Base-by-base conservation (phyloP, 345 rosid genomes). In the Melastoma malabathricum region DNA sequence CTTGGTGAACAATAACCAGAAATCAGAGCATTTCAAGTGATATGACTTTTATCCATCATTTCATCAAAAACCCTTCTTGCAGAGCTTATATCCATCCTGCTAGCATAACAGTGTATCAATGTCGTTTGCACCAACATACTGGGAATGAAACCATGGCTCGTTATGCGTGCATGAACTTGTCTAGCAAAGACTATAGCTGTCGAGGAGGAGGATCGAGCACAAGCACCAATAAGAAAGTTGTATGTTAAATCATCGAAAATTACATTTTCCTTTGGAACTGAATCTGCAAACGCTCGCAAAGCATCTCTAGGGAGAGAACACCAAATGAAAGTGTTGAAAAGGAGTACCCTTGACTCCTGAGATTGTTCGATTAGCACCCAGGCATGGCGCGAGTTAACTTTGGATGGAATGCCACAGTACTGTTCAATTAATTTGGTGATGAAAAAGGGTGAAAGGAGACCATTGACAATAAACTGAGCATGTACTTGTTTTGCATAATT, bases 21-120 rank as follows among this genome's bases (percentile, higher is more conserved):
- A 43, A 80, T 71, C 82, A 80, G 73, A 1, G 84, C 80, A 50
- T 77, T 77, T 86, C 86, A 79, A 4, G 86, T 71, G 46, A 64
- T 75, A 23, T 57, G 64, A 44, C 69, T 79, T 70, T 72, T 73
- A 44, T 56, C 23, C 5, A 76, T 15, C 84, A 79, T 83, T 80
- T 80, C 79, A 51, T 83, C 84, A 50, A 79, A 83, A 83, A 79
- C 66, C 10, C 55, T 75, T 39, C 75, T 46, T 1, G 75, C 84
- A 0, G 76, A 67, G 12, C 31, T 19, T 44, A 75, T 31, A 64
- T 77, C 75, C 34, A 56, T 57, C 18, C 72, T 78, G 54, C 63
- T 66, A 12, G 66, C 68, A 22, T 83, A 83, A 57, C 72, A 77
- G 66, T 77, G 78, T 25, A 83, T 65, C 49, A 75, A 54, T 13